These are phyloP conservation scores for Globisporangium emineosum DNA, from an alignment of 352 stramenopile genomes.

Conservation along the genomic window DNA sequence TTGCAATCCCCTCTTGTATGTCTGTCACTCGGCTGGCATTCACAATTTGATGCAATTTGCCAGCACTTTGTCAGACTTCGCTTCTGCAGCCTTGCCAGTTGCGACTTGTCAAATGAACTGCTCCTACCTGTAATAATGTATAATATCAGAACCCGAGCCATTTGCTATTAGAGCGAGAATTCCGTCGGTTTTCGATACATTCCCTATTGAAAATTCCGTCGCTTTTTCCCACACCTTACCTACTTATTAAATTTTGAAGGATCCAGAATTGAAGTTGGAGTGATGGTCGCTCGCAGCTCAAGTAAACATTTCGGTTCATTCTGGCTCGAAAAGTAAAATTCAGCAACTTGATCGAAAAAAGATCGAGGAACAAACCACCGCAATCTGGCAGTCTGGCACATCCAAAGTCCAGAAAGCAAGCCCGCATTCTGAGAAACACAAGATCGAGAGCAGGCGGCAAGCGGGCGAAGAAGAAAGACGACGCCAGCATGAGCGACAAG, in stretches of 20 bases:
- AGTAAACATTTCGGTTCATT: neutral
- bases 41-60: neutral
- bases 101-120: no score
- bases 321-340: neutral
- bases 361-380: neutral
- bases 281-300: conserved; percentile 7
- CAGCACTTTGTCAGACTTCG: no score
- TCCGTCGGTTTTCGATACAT: no score
- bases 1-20: neutral
- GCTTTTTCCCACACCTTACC: no score
- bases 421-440: neutral
- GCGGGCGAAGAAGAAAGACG: neutral
- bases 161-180: no score
- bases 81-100: no score
- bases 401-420: neutral
- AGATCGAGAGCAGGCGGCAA: neutral
- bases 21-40: neutral
- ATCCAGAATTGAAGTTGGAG: conserved; percentile 9
- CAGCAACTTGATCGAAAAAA: conserved; percentile 2
- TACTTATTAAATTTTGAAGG: no score
- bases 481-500: conserved; percentile 28
- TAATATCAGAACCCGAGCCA: no score
- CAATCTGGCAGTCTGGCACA: neutral
- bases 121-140: no score
- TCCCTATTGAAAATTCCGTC: no score